Conservation (phyloP, 257 asterid species). For the Eustoma russellianum region DNA sequence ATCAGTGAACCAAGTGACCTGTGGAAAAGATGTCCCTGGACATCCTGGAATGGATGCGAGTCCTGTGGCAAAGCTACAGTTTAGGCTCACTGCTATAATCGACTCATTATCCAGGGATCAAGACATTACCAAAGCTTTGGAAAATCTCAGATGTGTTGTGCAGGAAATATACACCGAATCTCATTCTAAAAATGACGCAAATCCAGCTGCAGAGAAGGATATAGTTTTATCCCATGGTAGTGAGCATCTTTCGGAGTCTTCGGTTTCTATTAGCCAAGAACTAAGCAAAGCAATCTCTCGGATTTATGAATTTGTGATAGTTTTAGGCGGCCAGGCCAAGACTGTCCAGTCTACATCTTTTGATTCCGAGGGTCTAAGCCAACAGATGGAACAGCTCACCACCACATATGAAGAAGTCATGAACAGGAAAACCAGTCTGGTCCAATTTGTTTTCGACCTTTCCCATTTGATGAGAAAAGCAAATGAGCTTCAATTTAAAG, state of each 20-base stretch:
- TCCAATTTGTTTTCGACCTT: slow-evolving; percentile 56
- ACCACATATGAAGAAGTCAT: slow-evolving; percentile 44
- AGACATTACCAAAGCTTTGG: slow-evolving; percentile 39
- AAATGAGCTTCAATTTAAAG: slow-evolving; percentile 60
- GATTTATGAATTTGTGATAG: slow-evolving; percentile 49
- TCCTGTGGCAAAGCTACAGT: slow-evolving; percentile 41
- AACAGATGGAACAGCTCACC: slow-evolving; percentile 36
- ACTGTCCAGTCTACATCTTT: slow-evolving; percentile 40
- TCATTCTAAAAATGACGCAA: slow-evolving; percentile 18
- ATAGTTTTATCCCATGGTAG: slow-evolving; percentile 21
- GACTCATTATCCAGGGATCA: slow-evolving; percentile 45
- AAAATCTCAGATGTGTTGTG: slow-evolving; percentile 47
- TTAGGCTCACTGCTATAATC: slow-evolving; percentile 53
- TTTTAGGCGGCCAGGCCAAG: slow-evolving; percentile 66
- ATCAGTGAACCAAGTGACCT: slow-evolving; percentile 16
- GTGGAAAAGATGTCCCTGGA: slow-evolving; percentile 18
- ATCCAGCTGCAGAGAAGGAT: slow-evolving; percentile 22
- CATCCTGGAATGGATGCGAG: slow-evolving; percentile 30
- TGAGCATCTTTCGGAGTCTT: slow-evolving; percentile 10
- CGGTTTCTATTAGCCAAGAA: slow-evolving; percentile 35
- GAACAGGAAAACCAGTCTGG: slow-evolving; percentile 27
- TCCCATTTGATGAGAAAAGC: slow-evolving; percentile 59
- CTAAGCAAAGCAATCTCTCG: slow-evolving; percentile 48
- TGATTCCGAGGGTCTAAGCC: slow-evolving; percentile 44
- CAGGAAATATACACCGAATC: slow-evolving; percentile 38